phyloP scores from a whole-genome alignment of 768 basidiomycete species.

The Lenzites betulinus region DNA sequence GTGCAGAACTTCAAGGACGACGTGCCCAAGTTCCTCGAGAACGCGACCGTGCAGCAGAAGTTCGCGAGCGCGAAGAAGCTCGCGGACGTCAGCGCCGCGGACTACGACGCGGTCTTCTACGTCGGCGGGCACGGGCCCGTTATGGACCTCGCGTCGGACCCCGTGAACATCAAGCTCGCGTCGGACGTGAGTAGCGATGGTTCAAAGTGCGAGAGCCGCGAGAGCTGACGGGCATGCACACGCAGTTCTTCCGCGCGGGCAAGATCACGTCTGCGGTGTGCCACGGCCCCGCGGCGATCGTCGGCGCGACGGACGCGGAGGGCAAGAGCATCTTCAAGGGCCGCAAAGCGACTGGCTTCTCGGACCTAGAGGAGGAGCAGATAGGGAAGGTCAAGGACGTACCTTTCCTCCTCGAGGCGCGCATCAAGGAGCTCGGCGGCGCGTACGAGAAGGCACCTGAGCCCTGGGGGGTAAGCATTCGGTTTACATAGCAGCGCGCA shows the following conservation, averaged over 20 bases:
- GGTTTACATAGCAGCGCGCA: not conserved
- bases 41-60: conserved; percentile 51
- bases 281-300: conserved; percentile 78
- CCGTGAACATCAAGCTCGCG: conserved; percentile 56
- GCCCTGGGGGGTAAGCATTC: conserved; percentile 54
- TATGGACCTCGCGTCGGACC: conserved; percentile 65
- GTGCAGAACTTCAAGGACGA: conserved; percentile 58
- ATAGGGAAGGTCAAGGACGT: conserved; percentile 47
- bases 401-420: conserved; percentile 72
- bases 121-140: conserved; percentile 81
- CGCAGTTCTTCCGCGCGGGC: conserved; percentile 70
- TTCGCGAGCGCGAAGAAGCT: conserved; percentile 61
- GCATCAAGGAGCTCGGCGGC: conserved; percentile 64
- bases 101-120: conserved; percentile 78
- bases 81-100: conserved; percentile 53
- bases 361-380: conserved; percentile 66
- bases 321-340: conserved; percentile 70
- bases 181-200: conserved; percentile 50
- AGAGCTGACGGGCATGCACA: no score
- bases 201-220: no score
- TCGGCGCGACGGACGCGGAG: conserved; percentile 51
- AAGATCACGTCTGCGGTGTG: conserved; percentile 76
- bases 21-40: conserved; percentile 59
- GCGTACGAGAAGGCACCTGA: conserved; percentile 58
- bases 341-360: conserved; percentile 63